Evolutionary conservation across 2,329 filamentous ascomycete genomes (phyloP).

Genomic region (Huntiella decipiens): DNA sequence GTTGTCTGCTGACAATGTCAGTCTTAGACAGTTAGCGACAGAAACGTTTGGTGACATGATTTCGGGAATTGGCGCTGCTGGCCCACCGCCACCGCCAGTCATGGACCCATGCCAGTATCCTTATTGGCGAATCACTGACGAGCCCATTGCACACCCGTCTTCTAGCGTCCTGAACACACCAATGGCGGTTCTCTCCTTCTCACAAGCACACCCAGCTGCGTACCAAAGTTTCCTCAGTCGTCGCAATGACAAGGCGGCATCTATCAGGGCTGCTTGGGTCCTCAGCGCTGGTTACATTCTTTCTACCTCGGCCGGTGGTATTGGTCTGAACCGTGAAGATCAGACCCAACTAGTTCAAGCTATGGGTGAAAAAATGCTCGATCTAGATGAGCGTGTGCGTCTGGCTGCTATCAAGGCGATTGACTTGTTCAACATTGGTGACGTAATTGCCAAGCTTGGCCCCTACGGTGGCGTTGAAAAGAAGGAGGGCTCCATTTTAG

Average conservation of each 20-base stretch:
- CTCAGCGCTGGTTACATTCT: constrained; percentile 70
- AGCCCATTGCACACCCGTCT: constrained; percentile 29
- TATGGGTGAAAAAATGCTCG: constrained; percentile 63
- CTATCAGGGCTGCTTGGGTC: constrained; percentile 73
- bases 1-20: constrained; percentile 71
- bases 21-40: constrained; percentile 71
- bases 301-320: constrained; percentile 76
- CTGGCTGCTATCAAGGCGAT: constrained; percentile 75
- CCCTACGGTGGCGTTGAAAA: constrained; percentile 55
- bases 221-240: constrained; percentile 75
- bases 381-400: constrained; percentile 80
- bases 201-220: constrained; percentile 56
- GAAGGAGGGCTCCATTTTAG: constrained; percentile 60
- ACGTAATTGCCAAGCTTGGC: constrained; percentile 68
- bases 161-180: constrained; percentile 58
- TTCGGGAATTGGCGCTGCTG: constrained; percentile 79
- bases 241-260: constrained; percentile 66
- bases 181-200: constrained; percentile 74
- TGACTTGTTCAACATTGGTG: constrained; percentile 58
- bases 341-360: constrained; percentile 55
- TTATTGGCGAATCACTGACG: constrained; percentile 46
- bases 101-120: constrained; percentile 76
- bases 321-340: constrained; percentile 69
- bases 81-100: constrained; percentile 50
- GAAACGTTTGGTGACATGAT: constrained; percentile 93